A percentile compares a stretch with the other conserved stretches of the same genome.
These are phyloP conservation scores for Termitomyces sp. DNA, from an alignment of 768 basidiomycete species.

Conservation along the genomic window DNA sequence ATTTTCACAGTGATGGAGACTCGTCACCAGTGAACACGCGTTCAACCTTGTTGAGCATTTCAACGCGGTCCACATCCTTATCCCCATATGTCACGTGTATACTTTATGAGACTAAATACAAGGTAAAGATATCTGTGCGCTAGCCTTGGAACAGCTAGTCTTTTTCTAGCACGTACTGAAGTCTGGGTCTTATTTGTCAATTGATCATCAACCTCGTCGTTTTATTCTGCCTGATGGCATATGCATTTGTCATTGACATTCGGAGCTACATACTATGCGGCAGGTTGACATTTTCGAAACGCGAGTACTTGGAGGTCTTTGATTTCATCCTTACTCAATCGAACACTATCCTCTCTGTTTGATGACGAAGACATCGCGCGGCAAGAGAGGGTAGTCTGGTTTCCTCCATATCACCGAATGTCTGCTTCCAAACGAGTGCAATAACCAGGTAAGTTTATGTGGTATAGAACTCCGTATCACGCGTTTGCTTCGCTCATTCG, in stretches of 20 bases:
- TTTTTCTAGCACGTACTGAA: neutral
- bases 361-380: neutral
- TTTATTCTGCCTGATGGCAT: neutral
- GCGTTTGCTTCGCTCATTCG: neutral
- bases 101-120: neutral
- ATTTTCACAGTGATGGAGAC: constrained; percentile 3
- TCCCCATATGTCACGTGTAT: neutral
- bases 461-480: neutral
- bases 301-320: neutral
- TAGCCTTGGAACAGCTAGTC: neutral
- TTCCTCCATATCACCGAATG: neutral
- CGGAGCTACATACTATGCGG: neutral
- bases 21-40: neutral
- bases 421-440: neutral
- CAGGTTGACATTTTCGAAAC: neutral
- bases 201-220: neutral
- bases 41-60: neutral
- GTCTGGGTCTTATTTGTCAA: neutral
- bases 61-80: neutral
- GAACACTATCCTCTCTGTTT: neutral
- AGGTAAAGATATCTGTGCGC: neutral
- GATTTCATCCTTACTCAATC: neutral
- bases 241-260: neutral
- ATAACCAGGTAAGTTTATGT: neutral
- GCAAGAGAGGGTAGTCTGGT: neutral